These are phyloP conservation scores for Acanthamoeba sp. DNA, from an alignment of 208 protist genomes.

Conservation along the genomic window DNA sequence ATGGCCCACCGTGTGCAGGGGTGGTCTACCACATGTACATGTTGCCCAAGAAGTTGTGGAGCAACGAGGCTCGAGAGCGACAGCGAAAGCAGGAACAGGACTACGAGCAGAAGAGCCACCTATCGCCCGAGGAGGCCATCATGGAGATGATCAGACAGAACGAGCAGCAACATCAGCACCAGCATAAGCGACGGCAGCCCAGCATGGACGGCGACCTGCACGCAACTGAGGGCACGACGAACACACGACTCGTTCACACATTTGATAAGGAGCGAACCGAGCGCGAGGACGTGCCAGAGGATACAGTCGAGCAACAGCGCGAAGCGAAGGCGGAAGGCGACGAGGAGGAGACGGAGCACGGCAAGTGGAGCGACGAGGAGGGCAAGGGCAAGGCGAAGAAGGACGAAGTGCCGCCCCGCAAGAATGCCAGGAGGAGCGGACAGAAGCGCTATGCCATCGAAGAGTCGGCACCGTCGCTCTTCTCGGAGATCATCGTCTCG, in stretches of 20 bases:
- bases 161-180: not conserved
- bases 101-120: not conserved
- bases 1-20: not conserved
- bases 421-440: not conserved
- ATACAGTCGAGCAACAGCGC: not conserved
- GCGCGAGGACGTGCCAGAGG: not conserved
- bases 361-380: not conserved
- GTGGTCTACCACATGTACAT: slow-evolving; percentile 55
- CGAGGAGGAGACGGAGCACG: not conserved
- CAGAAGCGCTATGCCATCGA: slow-evolving; percentile 57
- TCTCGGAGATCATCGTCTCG: slow-evolving; percentile 68
- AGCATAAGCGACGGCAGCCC: slow-evolving; percentile 11
- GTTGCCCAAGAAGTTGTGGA: slow-evolving; percentile 12
- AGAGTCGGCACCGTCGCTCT: slow-evolving; percentile 63
- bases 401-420: slow-evolving; percentile 11
- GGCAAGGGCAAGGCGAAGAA: slow-evolving; percentile 36
- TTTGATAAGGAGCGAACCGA: not conserved
- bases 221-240: not conserved
- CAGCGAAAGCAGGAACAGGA: slow-evolving; percentile 18
- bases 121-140: slow-evolving; percentile 10
- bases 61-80: not conserved
- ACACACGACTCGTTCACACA: not conserved
- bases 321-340: not conserved
- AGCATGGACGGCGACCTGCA: not conserved
- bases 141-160: slow-evolving; percentile 8